phyloP scores from a whole-genome alignment of 1,139 yeast species.

The Lodderomyces jiufengensis region DNA sequence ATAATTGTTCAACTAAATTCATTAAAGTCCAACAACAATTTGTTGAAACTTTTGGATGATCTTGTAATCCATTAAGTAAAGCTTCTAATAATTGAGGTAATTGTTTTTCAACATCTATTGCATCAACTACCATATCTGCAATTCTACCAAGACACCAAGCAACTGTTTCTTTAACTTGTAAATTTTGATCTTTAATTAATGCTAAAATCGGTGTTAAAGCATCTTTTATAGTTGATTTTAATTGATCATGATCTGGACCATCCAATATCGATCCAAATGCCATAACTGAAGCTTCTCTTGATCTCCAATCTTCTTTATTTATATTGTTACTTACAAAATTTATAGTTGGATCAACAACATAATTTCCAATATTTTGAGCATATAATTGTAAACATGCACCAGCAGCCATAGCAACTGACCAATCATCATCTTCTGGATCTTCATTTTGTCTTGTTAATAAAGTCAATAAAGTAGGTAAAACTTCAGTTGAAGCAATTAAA shows the following conservation, averaged over 20 bases:
- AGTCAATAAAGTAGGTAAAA: constrained; percentile 78
- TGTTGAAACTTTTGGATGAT: constrained; percentile 88
- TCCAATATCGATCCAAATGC: constrained; percentile 96
- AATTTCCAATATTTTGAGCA: constrained; percentile 85
- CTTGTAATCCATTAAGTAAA: constrained; percentile 71
- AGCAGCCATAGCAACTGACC: constrained; percentile 99
- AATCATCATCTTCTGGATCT: constrained; percentile 89
- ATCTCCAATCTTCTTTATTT: constrained; percentile 61
- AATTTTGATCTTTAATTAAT: constrained; percentile 66
- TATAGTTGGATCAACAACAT: constrained; percentile 80
- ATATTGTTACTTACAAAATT: constrained; percentile 79
- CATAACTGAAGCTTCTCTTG: constrained; percentile 97
- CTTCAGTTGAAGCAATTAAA: constrained; percentile 74
- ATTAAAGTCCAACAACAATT: constrained; percentile 98
- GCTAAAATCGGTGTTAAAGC: constrained; percentile 76
- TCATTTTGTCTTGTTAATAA: constrained; percentile 87
- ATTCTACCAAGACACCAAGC: constrained; percentile 98
- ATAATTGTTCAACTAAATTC: constrained; percentile 82
- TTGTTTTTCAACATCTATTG: constrained; percentile 62
- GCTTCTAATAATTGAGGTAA: constrained; percentile 72
- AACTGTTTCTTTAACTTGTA: constrained; percentile 93
- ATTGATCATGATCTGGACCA: constrained; percentile 81
- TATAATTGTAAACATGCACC: constrained; percentile 94
- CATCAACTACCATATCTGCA: constrained; percentile 81
- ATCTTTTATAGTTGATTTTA: constrained; percentile 65